Base-by-base conservation (phyloP, 306 rosid genomes). In the Sicyos edulis region DNA sequence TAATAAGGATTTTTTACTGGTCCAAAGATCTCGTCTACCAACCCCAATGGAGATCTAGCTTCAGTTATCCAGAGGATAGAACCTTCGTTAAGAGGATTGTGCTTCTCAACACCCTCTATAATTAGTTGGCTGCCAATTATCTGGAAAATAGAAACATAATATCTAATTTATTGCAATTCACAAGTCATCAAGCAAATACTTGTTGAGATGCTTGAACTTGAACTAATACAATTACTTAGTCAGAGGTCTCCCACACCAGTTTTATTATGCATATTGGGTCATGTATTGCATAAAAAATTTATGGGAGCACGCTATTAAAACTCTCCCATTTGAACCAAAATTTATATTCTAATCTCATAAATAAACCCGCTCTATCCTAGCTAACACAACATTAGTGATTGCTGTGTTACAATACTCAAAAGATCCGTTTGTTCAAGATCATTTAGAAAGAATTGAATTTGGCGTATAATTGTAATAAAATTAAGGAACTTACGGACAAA, bases 21-120 rank as follows among this genome's bases (percentile, higher is more conserved):
- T 58, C 99, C 99, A 75, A 93, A 93, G 59, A 93, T 89, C 73
- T 93, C 99, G 81, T 93, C 97, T 54, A 93, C 73, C 63, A 91
- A 75, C 58, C 99, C 97, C 59, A 93, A 70, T 1, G 96, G 95
- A 17, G 85, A 79, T 78, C 80, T 77, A 72, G 81, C 75, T 79
- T 87, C 88, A 12, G 97, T 88, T 70, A 91, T 77, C 99, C 97
- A 93, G 66, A 93, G 85, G 81, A 91, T 81, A 50, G 99, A 91
- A 47, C 96, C 99, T 70, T 91, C 99, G 14, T 75, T 83, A 37
- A 93, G 92, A 72, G 97, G 97, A 21, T 61, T 83, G 77, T 93
- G 99, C 83, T 87, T 91, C 85, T 91, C 89, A 42, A 78, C 74
- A 56, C 95, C 97, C 81, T 93, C 97, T 24, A 93, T 95, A 61